A percentile compares a stretch with the other conserved stretches of the same genome.
Conservation (phyloP, 1,284 basidiomycete species). For the Leccinum griseonigrum region DNA sequence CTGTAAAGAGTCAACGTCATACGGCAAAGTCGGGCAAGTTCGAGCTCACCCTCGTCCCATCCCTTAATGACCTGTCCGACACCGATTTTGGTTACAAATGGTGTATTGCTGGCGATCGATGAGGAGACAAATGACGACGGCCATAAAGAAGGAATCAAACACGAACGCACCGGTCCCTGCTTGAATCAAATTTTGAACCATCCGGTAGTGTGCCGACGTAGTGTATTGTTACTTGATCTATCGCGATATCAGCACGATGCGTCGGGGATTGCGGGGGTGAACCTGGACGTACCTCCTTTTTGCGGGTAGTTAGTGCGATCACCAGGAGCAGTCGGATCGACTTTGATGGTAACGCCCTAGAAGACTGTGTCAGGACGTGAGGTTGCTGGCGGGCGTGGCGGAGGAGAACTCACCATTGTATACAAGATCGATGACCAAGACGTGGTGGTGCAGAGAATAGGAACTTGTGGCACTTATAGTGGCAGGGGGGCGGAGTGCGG, state of each 20-base stretch:
- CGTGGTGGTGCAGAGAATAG: slow-evolving; percentile 36
- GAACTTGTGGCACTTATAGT: slow-evolving; percentile 49
- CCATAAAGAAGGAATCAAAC: neutral
- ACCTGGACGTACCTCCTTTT: slow-evolving; percentile 41
- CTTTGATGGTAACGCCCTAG: slow-evolving; percentile 39
- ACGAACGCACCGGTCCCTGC: slow-evolving; percentile 57
- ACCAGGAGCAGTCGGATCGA: slow-evolving; percentile 35
- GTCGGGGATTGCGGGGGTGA: neutral
- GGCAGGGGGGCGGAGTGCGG: slow-evolving; percentile 55
- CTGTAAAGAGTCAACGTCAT: slow-evolving; percentile 36
- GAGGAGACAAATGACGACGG: slow-evolving; percentile 8
- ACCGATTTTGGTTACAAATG: slow-evolving; percentile 79
- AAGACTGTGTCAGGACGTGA: slow-evolving; percentile 1
- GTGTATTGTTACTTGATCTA: slow-evolving; percentile 63
- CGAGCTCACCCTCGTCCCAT: slow-evolving; percentile 82
- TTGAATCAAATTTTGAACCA: slow-evolving; percentile 70
- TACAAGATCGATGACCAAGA: slow-evolving; percentile 35
- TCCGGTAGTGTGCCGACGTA: slow-evolving; percentile 67
- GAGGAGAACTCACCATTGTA: slow-evolving; percentile 29
- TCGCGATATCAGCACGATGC: slow-evolving; percentile 17
- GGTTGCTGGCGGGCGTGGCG: neutral
- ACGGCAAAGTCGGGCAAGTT: slow-evolving; percentile 1
- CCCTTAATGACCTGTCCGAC: slow-evolving; percentile 83
- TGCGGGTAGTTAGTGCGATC: slow-evolving; percentile 47
- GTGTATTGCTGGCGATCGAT: slow-evolving; percentile 40